Base-by-base conservation (phyloP, 805 yeast genomes). In the Saturnispora quitensis region DNA sequence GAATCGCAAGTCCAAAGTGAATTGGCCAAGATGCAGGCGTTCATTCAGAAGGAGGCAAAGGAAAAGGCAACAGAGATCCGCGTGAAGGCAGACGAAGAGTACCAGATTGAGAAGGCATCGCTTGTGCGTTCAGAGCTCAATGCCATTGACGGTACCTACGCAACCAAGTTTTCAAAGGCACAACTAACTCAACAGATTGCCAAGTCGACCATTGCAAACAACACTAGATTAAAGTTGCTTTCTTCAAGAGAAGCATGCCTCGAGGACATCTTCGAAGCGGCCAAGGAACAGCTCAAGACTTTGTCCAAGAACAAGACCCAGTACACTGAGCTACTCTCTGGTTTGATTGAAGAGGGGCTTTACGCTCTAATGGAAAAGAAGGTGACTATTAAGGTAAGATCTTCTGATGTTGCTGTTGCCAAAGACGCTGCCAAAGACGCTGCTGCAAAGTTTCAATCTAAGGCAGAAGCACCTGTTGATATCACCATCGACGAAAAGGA, bases 41-140 rank as follows among this genome's bases (percentile, higher is more conserved):
- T 93, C 82, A 93, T 93, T 79, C 88, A 86, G 73, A 93, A 91
- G 80, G 99, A 93, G 74, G 99, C 99, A 40, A 95, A 90, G 64
- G 99, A 93, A 71, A 93, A 93, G 74, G 97, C 98, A 60, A 88
- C 87, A 69, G 99, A 93, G 72, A 89, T 93, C 66, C 83, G 78
- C 68, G 76, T 93, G 63, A 95, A 93, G 75, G 97, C 98, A 43
- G 96, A 95, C 68, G 99, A 93, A 71, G 99, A 93, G 73, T 93
- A 91, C 68, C 98, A 93, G 71, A 90, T 93, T 63, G 99, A 93
- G 69, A 93, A 93, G 76, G 91, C 97, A 22, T 82, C 89, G 53
- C 82, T 93, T 64, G 98, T 93, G 53, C 87, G 98, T 65, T 78
- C 89, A 13, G 99, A 93, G 72, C 86, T 86, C 52, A 84, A 93